Base-by-base conservation (phyloP, 78 protist genomes). In the Dictyostelium brefeldianum region DNA sequence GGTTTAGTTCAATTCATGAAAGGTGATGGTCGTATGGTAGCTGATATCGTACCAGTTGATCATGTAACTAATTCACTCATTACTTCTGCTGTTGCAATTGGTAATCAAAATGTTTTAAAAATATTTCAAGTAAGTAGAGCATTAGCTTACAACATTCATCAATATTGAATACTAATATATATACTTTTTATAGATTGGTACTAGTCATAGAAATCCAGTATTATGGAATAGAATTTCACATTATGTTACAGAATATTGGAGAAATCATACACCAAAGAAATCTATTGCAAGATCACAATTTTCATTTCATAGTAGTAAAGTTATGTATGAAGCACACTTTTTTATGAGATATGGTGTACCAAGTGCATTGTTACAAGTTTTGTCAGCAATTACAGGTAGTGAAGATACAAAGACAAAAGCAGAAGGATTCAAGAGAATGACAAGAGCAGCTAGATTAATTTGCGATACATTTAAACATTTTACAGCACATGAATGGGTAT, bases 41-140 rank as follows among this genome's bases (percentile, higher is more conserved):
- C 95, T 22, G 96, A 93, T 59, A 54, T 91, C 41, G 91, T 97
- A 51, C 98, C 98, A 31, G 98, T 96, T 53, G 98, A 97, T 71
- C n/a, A 41, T n/a, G 97, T 95, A 4, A 89, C 78, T 25, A 90
- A 84, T 64, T 50, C 83, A 9, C 62, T 95, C 53, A 59, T 97
- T 54, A 22, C 80, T 56, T 96, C 92, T 18, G 90, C 79, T 47
- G 89, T 89, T 20, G 41, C 83, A 8, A 65, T 87, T 59, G 80
- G 78, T 15, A 78, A 77, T 64, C 83, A 87, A 77, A 87, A 87
- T 87, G 43, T 41, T 51, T 56, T 87, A 48, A 43, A 75, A 48
- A 87, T 87, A 50, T 78, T 64, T 64, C 93, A 87, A 77, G 93
- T 87, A 87, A 31, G 83, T 62, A 22, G 22, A 15, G n/a, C 5